phyloP scores from a whole-genome alignment of 768 basidiomycete genomes.

The Kwoniella newhampshirensis region DNA sequence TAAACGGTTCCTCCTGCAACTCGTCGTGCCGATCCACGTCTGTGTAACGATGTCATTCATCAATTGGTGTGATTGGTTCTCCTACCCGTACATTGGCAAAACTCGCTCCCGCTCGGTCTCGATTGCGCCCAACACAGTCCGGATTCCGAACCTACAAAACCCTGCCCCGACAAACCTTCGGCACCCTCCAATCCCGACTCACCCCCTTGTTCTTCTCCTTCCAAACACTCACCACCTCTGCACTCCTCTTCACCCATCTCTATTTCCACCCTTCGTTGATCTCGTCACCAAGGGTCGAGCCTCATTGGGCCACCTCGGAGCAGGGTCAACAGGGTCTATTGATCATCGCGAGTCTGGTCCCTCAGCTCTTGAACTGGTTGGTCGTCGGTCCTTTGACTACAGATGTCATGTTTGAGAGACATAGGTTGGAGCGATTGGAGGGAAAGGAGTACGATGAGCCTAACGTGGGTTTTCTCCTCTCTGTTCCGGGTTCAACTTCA shows the following conservation, averaged over 20 bases:
- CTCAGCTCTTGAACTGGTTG: conserved; percentile 66
- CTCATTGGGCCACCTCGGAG: conserved; percentile 44
- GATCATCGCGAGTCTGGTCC: conserved; percentile 31
- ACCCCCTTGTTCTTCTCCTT: conserved; percentile 73
- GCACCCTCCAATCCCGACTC: conserved; percentile 68
- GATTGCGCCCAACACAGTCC: conserved; percentile 21
- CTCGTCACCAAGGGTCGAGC: conserved; percentile 57
- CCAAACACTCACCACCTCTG: conserved; percentile 61
- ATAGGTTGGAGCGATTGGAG: conserved; percentile 71
- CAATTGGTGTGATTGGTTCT: too few relatives aligned
- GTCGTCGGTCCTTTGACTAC: conserved; percentile 70
- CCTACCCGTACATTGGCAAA: not conserved
- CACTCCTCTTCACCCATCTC: conserved; percentile 60
- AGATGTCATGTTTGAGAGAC: conserved; percentile 74
- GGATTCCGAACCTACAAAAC: conserved; percentile 37
- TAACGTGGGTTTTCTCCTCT: conserved; percentile 58
- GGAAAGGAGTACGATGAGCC: conserved; percentile 67
- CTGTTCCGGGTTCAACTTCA: not conserved
- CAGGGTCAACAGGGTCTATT: conserved; percentile 41
- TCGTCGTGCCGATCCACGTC: too few relatives aligned
- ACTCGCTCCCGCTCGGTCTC: not conserved
- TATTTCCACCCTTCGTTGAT: conserved; percentile 64
- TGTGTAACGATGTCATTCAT: not conserved
- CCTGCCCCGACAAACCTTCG: conserved; percentile 66
- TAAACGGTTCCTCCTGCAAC: too few relatives aligned